These are phyloP conservation scores for Pythium sukuiense DNA, from an alignment of 352 stramenopile genomes.

Conservation along the genomic window DNA sequence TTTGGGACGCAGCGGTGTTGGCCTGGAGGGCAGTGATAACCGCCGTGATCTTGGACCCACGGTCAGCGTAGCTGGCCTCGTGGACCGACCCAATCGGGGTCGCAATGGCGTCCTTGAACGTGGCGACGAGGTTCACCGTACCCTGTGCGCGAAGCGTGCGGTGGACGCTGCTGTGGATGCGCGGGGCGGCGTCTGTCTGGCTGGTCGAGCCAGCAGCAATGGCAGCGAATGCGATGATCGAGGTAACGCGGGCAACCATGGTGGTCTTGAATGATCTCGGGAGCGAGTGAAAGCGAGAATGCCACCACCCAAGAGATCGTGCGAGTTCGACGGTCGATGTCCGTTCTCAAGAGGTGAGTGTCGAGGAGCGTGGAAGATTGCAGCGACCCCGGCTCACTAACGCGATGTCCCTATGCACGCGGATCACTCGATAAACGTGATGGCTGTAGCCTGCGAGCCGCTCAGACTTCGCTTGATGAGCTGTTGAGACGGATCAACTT, in stretches of 20 bases:
- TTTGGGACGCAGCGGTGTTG: neutral
- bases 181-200: neutral
- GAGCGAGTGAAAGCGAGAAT: neutral
- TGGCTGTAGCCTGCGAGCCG: neutral
- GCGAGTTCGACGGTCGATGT: neutral
- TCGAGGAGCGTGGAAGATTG: neutral
- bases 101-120: neutral
- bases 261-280: neutral
- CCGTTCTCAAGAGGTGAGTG: neutral
- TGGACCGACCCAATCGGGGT: neutral
- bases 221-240: conserved; percentile 2
- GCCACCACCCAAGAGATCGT: neutral
- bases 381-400: neutral
- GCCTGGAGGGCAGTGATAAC: neutral
- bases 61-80: neutral
- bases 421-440: too few species aligned
- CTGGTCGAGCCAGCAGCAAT: neutral
- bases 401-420: too few species aligned
- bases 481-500: neutral
- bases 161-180: conserved; percentile 6
- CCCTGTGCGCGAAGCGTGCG: neutral
- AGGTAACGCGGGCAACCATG: neutral
- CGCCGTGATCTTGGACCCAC: neutral
- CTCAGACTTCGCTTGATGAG: neutral
- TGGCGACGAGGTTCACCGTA: neutral